These are phyloP conservation scores for Microstegium vimineum DNA, from an alignment of 176 grass and related monocot genomes.

Conservation along the genomic window DNA sequence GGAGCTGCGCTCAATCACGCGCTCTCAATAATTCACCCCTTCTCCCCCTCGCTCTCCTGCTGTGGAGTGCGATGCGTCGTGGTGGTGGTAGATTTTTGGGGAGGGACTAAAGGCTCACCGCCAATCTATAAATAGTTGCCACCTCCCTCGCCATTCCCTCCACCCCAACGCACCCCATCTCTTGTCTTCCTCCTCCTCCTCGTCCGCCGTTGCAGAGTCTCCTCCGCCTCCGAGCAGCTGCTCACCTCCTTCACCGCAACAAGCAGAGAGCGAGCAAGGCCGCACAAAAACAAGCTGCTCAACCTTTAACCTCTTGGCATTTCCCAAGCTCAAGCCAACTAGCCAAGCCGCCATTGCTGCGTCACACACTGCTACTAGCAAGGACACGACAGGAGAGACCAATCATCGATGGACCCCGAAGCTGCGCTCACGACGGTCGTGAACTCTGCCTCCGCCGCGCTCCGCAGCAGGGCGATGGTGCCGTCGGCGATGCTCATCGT, in stretches of 20 bases:
- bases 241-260: not conserved
- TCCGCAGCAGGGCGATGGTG: too few relatives aligned
- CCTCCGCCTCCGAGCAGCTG: not conserved
- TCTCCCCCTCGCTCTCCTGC: not conserved
- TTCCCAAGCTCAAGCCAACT: too few relatives aligned
- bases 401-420: too few relatives aligned
- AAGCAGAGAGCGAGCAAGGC: not conserved
- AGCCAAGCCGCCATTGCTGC: too few relatives aligned
- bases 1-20: slow-evolving; percentile 4
- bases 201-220: not conserved
- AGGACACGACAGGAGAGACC: too few relatives aligned
- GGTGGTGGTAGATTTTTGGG: slow-evolving; percentile 25
- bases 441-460: too few relatives aligned
- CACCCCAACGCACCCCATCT: slow-evolving; percentile 11
- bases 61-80: not conserved
- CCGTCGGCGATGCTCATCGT: too few relatives aligned
- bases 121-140: slow-evolving; percentile 61
- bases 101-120: not conserved
- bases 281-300: too few relatives aligned
- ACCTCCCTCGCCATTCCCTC: slow-evolving; percentile 24
- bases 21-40: slow-evolving; percentile 8
- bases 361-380: too few relatives aligned
- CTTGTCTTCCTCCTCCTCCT: not conserved
- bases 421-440: too few relatives aligned
- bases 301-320: too few relatives aligned